A percentile compares a stretch with the other conserved stretches of the same genome.
Evolutionary conservation across 2,329 filamentous ascomycete genomes (phyloP).

Genomic region (Xylaria digitata): DNA sequence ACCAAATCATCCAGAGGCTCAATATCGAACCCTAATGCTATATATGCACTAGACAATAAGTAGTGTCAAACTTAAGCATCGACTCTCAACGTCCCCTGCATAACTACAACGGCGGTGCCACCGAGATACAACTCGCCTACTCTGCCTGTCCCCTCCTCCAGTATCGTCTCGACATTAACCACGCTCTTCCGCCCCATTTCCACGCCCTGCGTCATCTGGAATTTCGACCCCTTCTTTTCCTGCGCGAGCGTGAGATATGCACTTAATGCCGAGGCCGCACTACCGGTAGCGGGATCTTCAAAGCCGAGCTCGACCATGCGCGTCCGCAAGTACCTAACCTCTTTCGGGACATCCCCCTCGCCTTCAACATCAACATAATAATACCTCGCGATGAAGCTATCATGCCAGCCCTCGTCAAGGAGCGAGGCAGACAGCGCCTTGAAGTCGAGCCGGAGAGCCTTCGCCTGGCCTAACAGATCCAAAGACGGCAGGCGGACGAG

Average conservation of each 20-base stretch:
- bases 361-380: constrained; percentile 65
- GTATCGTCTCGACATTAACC: constrained; percentile 59
- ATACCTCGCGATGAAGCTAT: constrained; percentile 65
- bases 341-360: constrained; percentile 26
- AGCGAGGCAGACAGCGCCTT: constrained; percentile 48
- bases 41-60: not conserved
- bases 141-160: constrained; percentile 23
- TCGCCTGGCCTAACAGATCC: constrained; percentile 63
- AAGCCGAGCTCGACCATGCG: constrained; percentile 66
- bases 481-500: constrained; percentile 71
- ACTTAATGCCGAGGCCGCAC: constrained; percentile 68
- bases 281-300: constrained; percentile 73
- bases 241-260: constrained; percentile 64
- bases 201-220: constrained; percentile 71
- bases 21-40: too few relatives aligned
- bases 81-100: constrained; percentile 46
- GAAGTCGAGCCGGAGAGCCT: constrained; percentile 51
- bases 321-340: constrained; percentile 59
- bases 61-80: constrained; percentile 33
- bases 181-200: constrained; percentile 72
- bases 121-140: constrained; percentile 47
- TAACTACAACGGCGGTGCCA: constrained; percentile 49
- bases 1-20: too few relatives aligned
- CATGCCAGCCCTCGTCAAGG: constrained; percentile 66
- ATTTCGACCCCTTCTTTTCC: constrained; percentile 50